phyloP scores from a whole-genome alignment of 106 monocot genomes.

The Hemerocallis citrina region DNA sequence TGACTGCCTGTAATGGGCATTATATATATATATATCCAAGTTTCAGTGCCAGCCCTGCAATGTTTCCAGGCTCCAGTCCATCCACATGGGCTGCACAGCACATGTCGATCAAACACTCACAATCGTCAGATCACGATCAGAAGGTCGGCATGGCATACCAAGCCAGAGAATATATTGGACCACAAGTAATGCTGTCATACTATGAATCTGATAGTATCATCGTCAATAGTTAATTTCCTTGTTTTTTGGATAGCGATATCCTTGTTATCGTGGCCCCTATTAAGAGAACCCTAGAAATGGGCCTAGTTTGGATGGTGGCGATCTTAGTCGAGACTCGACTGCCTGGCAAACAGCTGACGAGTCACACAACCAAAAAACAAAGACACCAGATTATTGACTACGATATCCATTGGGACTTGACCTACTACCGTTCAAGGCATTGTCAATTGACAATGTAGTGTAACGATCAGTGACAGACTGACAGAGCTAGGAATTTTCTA shows the following conservation, averaged over 20 bases:
- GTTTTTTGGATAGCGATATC: slow-evolving; percentile 6
- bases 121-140: background rate
- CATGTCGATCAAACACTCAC: background rate
- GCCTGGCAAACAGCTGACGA: too few relatives aligned
- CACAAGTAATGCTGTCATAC: background rate
- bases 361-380: background rate
- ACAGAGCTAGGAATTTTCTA: too few relatives aligned
- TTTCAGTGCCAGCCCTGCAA: slow-evolving; percentile 2
- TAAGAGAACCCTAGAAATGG: too few relatives aligned
- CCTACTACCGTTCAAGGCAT: slow-evolving; percentile 5
- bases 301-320: too few relatives aligned
- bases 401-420: background rate
- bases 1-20: slow-evolving; percentile 2
- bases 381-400: background rate
- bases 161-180: background rate
- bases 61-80: background rate
- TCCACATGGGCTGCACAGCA: background rate
- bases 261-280: slow-evolving; percentile 3
- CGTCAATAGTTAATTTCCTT: too few relatives aligned
- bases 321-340: background rate
- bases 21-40: too few relatives aligned
- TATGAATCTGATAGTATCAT: too few relatives aligned
- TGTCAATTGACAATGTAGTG: background rate
- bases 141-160: background rate
- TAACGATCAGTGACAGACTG: too few relatives aligned